Evolutionary conservation across 1,284 basidiomycete species (phyloP).

Genomic region (Macrocystidia cucumis): DNA sequence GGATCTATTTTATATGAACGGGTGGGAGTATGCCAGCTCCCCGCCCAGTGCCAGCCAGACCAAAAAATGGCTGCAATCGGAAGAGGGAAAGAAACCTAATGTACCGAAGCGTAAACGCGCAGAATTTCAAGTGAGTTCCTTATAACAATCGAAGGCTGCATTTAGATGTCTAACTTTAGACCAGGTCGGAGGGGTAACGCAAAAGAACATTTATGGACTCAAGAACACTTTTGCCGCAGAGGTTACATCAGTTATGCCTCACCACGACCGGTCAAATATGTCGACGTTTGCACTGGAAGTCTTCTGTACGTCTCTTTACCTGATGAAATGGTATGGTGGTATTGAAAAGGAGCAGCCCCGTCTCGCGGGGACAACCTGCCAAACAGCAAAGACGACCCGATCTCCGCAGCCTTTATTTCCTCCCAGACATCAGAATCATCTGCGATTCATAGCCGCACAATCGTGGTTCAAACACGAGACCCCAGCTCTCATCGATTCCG

Average conservation of each 20-base stretch:
- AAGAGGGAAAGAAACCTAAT: constrained; percentile 12
- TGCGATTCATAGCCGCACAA: constrained; percentile 40
- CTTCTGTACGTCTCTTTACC: constrained; percentile 48
- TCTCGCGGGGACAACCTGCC: constrained; percentile 62
- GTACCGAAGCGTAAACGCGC: constrained; percentile 10
- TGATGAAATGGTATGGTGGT: not conserved
- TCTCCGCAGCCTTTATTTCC: constrained; percentile 54
- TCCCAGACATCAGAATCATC: constrained; percentile 22
- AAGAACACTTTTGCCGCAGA: constrained; percentile 51
- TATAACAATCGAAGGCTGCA: not conserved
- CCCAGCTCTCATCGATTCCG: constrained; percentile 33
- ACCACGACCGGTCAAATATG: constrained; percentile 72
- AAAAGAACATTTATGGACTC: constrained; percentile 61
- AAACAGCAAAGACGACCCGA: constrained; percentile 62
- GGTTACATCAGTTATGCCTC: constrained; percentile 23
- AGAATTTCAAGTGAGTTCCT: constrained; percentile 44
- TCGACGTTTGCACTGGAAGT: constrained; percentile 78
- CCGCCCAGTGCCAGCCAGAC: constrained; percentile 55
- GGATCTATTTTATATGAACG: no score
- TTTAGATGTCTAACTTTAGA: constrained; percentile 33
- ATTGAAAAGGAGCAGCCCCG: constrained; percentile 35
- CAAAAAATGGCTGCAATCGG: constrained; percentile 40
- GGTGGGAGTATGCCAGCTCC: constrained; percentile 57
- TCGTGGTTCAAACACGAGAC: constrained; percentile 42
- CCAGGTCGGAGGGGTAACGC: constrained; percentile 60